These are phyloP conservation scores for Scutellaria minor DNA, from an alignment of 257 asterid species.

Conservation along the genomic window DNA sequence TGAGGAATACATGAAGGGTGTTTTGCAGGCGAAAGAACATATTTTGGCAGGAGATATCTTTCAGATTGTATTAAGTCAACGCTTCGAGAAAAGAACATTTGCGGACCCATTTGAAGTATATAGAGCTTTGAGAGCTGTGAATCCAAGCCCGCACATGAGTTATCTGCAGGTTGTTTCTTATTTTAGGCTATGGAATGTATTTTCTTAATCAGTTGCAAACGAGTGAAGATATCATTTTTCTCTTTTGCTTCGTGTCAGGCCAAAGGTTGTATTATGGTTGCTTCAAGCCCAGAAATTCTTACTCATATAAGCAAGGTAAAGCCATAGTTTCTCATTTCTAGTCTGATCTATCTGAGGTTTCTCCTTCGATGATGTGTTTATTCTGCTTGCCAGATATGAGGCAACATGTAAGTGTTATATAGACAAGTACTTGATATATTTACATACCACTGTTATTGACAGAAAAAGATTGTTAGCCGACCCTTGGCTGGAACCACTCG, in stretches of 20 bases:
- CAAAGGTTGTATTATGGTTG: conserved; percentile 85
- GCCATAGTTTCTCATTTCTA: conserved; percentile 20
- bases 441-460: conserved; percentile 40
- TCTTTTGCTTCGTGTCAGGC: conserved; percentile 49
- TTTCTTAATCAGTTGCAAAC: conserved; percentile 21
- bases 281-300: conserved; percentile 93
- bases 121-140: conserved; percentile 85
- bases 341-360: conserved; percentile 6
- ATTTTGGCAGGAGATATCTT: conserved; percentile 84
- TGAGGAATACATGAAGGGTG: conserved; percentile 75
- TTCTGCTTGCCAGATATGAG: conserved; percentile 6
- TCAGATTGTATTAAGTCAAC: conserved; percentile 87
- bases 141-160: conserved; percentile 94
- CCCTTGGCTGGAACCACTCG: conserved; percentile 89
- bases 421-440: conserved; percentile 26
- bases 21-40: conserved; percentile 83
- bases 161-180: conserved; percentile 69
- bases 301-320: conserved; percentile 74
- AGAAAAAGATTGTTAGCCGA: conserved; percentile 68
- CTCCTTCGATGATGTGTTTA: conserved; percentile 12
- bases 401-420: conserved; percentile 19
- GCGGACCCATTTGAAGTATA: conserved; percentile 95
- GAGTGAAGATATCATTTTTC: conserved; percentile 28
- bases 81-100: conserved; percentile 83
- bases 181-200: conserved; percentile 1